Base-by-base conservation (phyloP, 148 eudicot species). In the Silene latifolia region DNA sequence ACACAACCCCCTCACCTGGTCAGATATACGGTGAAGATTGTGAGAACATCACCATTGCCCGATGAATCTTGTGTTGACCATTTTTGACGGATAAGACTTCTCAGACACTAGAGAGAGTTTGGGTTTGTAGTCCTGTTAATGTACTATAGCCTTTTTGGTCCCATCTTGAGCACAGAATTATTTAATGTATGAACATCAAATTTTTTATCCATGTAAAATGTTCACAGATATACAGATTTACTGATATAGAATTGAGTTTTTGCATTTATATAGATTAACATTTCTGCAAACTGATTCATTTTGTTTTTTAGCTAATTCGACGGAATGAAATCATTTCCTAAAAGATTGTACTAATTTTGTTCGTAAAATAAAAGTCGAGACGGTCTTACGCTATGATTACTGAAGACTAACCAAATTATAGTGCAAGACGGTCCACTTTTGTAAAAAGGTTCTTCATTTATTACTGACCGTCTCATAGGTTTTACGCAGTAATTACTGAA, bases 141-240 rank as follows among this genome's bases (percentile, higher is more conserved):
- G 86, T 80, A 83, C 71, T 63, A 79, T 79, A 81, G 70, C 64
- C 57, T 25, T 76, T 79, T 77, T 79, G 62, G 71, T 25, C 8
- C 24, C 23, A 66, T 71, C 67, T 48, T 27, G 75, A 72, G 61
- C 74, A 69, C 60, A 71, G 56, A 81, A 82, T 82, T 85, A 81
- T 77, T 74, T 83, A 74, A 77, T 82, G 85, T 83, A 81, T 70
- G 71, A 79, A 72, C 81, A 48, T 53, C 72, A 11, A 12, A 78
- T 79, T 82, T 84, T 85, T 66, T 73, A 76, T 68, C 81, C 78
- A 67, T 79, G 54, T 77, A 76, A 80, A 77, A 80, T 74, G 84
- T 82, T 48, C 71, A 86, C 79, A 74, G 46, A 66, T 57, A 65
- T 59, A 51, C 35, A 59, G 77, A 73, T 24, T 47, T 61, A 63